phyloP scores from a whole-genome alignment of 192 early-diverging fungal genomes.

The Coemansia sp. region DNA sequence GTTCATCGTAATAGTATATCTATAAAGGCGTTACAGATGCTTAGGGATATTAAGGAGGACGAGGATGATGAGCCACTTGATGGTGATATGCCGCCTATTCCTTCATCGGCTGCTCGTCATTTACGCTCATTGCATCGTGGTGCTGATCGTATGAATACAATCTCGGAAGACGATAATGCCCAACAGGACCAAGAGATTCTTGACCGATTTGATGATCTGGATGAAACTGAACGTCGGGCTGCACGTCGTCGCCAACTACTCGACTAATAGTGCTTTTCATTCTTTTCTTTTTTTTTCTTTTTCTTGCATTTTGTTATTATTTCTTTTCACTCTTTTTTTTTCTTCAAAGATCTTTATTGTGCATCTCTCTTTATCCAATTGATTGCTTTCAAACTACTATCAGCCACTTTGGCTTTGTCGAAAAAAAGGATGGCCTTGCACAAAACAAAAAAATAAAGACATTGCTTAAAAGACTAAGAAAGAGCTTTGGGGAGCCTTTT shows the following conservation, averaged over 20 bases:
- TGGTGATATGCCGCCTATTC: slow-evolving; percentile 17
- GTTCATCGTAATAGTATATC: slow-evolving; percentile 54
- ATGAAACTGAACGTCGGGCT: slow-evolving; percentile 28
- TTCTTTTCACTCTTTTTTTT: background rate
- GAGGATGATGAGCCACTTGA: slow-evolving; percentile 19
- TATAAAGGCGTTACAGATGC: slow-evolving; percentile 56
- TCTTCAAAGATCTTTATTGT: background rate
- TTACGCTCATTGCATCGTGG: slow-evolving; percentile 15
- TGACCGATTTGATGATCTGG: slow-evolving; percentile 10
- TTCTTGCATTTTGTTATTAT: slow-evolving; percentile 6
- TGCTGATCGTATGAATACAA: slow-evolving; percentile 34
- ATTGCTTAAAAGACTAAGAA: background rate
- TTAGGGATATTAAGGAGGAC: slow-evolving; percentile 54
- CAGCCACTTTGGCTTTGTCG: background rate
- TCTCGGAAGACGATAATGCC: slow-evolving; percentile 34
- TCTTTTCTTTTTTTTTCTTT: background rate
- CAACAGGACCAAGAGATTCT: background rate
- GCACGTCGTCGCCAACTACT: slow-evolving; percentile 42
- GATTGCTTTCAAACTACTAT: background rate
- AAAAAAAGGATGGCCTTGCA: background rate
- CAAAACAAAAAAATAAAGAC: background rate
- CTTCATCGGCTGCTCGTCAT: slow-evolving; percentile 8
- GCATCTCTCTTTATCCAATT: background rate
- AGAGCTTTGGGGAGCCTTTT: background rate
- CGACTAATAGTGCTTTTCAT: background rate